Base-by-base conservation (phyloP, 148 eudicot species). In the Chenopodium berlandieri region DNA sequence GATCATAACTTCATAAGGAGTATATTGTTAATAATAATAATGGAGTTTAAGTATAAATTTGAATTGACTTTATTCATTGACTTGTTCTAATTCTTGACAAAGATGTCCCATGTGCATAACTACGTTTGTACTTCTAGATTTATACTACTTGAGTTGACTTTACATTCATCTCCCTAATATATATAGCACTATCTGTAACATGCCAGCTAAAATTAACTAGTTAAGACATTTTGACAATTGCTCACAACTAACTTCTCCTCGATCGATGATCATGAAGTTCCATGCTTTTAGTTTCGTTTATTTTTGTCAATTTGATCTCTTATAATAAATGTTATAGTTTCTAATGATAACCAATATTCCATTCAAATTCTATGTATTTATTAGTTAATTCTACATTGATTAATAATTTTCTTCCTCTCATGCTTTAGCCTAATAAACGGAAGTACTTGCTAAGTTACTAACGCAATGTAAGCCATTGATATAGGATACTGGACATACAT, bases 131-230 rank as follows among this genome's bases (percentile, higher is more conserved):
- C 30, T 52, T 20, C 22, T 40, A 20, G 1, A 44, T 44, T 6
- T 13, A 17, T 62, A 9, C 4, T 19, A 40, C 4, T 22, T 11
- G 14, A 17, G 4, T 72, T 72, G 75, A 72, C 75, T 72, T 44
- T 6, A 46, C 23, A 72, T 44, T 44, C 37, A 34, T 34, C 37
- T 72, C 27, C 56, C 30, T 44, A 72, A 22, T 72, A 72, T 72
- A 22, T 72, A 72, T 72, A 22, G n/a, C 22, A 68, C 34, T 11
- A 68, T 4, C 5, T 30, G 34, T 68, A 30, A 68, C 72, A 68
- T 68, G 75, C 54, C 75, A 72, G 75, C 75, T 72, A 34, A 72
- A 40, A 6, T 40, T 40, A 40, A 71, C 70, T 64, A 65, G 27
- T 11, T 67, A 2, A 30, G 72, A 68, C 44, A 13, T 10, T 68